Conservation (phyloP, 2,329 filamentous ascomycete genomes). For the Penicillium sp. region DNA sequence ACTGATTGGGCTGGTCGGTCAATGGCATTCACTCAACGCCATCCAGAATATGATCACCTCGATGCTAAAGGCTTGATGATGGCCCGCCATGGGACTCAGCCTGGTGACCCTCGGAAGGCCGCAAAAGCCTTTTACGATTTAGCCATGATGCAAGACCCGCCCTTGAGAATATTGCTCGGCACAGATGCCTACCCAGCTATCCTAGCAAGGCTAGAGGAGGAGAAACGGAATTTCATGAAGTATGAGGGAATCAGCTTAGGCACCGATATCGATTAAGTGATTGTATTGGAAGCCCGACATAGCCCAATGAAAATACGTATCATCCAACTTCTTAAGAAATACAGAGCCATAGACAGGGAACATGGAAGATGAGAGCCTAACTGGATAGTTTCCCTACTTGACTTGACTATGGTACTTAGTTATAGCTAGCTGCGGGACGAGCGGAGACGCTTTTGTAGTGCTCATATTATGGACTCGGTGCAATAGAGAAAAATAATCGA, state of each 20-base stretch:
- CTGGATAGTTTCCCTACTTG: neutral
- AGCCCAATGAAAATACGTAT: neutral
- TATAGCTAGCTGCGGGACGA: neutral
- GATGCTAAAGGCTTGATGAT: too few species aligned
- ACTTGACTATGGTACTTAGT: neutral
- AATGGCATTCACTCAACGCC: too few species aligned
- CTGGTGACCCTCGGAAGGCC: too few species aligned
- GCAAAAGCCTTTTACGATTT: too few species aligned
- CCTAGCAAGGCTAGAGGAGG: too few species aligned
- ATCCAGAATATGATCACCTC: too few species aligned
- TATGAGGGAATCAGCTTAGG: neutral
- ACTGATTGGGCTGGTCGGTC: too few species aligned
- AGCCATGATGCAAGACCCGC: too few species aligned
- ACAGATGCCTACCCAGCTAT: too few species aligned
- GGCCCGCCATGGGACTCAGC: too few species aligned
- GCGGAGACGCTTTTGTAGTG: neutral
- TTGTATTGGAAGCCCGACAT: neutral
- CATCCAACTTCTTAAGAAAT: neutral
- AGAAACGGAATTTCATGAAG: neutral
- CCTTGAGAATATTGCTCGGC: too few species aligned
- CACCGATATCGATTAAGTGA: neutral
- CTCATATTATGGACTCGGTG: neutral
- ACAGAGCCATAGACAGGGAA: neutral
- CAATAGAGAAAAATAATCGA: neutral
- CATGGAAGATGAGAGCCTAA: neutral